Evolutionary conservation across 129 eudicot species (phyloP).

Genomic region (Centaurea solstitialis): DNA sequence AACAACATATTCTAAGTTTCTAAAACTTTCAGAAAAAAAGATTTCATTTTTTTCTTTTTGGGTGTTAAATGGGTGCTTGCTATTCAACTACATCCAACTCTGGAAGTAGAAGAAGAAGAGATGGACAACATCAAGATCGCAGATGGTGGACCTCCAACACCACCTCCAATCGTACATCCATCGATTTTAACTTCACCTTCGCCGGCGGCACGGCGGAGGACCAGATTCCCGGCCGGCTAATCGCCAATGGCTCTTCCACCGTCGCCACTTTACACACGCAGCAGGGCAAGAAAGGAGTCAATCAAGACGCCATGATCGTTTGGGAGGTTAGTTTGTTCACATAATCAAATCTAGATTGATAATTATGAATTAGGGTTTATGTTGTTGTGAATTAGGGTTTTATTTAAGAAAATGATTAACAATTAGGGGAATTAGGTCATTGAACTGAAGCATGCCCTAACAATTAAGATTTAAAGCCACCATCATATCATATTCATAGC

Average conservation of each 20-base stretch:
- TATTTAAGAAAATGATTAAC: neutral
- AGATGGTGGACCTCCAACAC: constrained; percentile 6
- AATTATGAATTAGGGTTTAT: neutral
- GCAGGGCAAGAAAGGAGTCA: constrained; percentile 45
- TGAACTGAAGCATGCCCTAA: no score
- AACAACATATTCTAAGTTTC: neutral
- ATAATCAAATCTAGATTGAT: neutral
- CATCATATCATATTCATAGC: neutral
- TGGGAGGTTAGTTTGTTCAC: constrained; percentile 71
- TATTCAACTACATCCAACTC: constrained; percentile 16
- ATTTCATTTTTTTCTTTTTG: neutral
- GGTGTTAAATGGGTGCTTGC: constrained; percentile 25
- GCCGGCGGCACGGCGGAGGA: neutral
- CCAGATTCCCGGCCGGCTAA: constrained; percentile 5
- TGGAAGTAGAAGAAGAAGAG: no score
- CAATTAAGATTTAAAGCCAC: no score
- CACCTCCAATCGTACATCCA: constrained; percentile 2
- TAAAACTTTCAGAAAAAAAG: neutral
- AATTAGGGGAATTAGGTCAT: neutral
- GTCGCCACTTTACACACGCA: constrained; percentile 10
- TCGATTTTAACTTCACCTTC: neutral
- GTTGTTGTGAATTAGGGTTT: constrained; percentile 11
- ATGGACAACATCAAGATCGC: neutral
- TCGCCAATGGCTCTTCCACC: constrained; percentile 8
- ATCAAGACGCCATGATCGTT: constrained; percentile 85